Conservation (phyloP, 2,329 filamentous ascomycete species). For the Ophiostoma pallidulum region DNA sequence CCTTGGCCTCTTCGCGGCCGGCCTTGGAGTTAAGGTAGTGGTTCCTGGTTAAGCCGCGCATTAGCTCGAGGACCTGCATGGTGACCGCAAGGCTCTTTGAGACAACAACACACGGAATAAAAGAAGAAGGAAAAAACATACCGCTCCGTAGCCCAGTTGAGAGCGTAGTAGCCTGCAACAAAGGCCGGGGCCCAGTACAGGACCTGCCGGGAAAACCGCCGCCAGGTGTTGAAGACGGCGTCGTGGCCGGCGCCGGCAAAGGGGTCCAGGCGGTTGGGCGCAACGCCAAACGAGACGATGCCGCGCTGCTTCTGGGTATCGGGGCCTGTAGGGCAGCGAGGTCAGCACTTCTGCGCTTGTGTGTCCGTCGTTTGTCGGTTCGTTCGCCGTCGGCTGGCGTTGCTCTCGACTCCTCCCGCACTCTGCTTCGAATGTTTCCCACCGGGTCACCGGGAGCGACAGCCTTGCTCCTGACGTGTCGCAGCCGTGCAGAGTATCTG, state of each 20-base stretch:
- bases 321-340: constrained; percentile 9
- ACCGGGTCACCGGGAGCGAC: no score
- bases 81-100: no score
- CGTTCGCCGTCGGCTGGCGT: no score
- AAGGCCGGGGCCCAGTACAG: constrained; percentile 81
- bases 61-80: no score
- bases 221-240: constrained; percentile 92
- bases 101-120: no score
- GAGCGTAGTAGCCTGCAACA: constrained; percentile 65
- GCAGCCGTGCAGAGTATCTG: no score
- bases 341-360: not conserved
- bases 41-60: no score
- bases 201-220: constrained; percentile 75
- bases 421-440: not conserved
- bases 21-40: constrained; percentile 74
- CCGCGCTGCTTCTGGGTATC: constrained; percentile 41
- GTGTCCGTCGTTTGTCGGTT: not conserved
- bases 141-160: constrained; percentile 90
- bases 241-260: constrained; percentile 68
- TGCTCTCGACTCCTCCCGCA: not conserved
- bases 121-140: no score
- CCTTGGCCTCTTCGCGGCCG: constrained; percentile 47
- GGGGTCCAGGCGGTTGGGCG: constrained; percentile 81
- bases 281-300: constrained; percentile 63
- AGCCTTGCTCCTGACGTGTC: no score